Conservation (phyloP, 2,329 filamentous ascomycete species). For the Phyllosticta citribraziliensis region DNA sequence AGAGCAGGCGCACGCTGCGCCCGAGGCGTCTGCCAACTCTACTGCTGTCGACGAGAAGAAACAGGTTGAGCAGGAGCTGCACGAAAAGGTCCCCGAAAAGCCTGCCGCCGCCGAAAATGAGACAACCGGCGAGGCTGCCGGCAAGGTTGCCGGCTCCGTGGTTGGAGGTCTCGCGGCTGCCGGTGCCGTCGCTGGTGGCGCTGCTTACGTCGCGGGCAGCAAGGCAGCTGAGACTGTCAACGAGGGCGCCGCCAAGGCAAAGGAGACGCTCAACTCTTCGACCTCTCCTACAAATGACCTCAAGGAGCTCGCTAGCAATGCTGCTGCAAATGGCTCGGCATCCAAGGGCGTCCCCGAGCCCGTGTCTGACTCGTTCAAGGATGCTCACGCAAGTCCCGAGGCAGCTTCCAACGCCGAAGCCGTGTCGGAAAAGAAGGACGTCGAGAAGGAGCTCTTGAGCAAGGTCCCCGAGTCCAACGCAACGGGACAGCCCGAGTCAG, state of each 20-base stretch:
- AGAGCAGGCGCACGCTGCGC: slow-evolving; percentile 50
- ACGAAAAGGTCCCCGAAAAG: slow-evolving; percentile 54
- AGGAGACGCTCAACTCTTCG: slow-evolving; percentile 28
- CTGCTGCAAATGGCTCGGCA: not conserved
- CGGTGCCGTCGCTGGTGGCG: slow-evolving; percentile 30
- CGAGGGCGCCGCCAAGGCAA: slow-evolving; percentile 26
- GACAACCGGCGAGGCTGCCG: slow-evolving; percentile 41
- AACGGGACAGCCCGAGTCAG: slow-evolving; percentile 30
- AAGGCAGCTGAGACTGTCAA: slow-evolving; percentile 21
- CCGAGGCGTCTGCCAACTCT: slow-evolving; percentile 59
- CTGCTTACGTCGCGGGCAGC: slow-evolving; percentile 27
- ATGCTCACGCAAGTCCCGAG: slow-evolving; percentile 55
- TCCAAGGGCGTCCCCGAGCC: slow-evolving; percentile 5
- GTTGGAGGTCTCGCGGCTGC: slow-evolving; percentile 32
- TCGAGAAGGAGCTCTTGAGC: slow-evolving; percentile 65
- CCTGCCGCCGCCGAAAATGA: slow-evolving; percentile 36
- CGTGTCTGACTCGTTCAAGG: slow-evolving; percentile 31
- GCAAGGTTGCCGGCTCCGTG: slow-evolving; percentile 34
- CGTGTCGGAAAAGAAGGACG: slow-evolving; percentile 63
- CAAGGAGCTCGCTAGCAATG: slow-evolving; percentile 4
- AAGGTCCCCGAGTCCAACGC: slow-evolving; percentile 41
- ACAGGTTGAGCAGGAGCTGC: slow-evolving; percentile 59
- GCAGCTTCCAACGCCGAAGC: slow-evolving; percentile 58
- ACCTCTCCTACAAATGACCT: slow-evolving; percentile 1
- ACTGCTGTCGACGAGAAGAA: slow-evolving; percentile 63